Evolutionary conservation across 805 yeast species (phyloP).

Genomic region (Teunomyces atbi): DNA sequence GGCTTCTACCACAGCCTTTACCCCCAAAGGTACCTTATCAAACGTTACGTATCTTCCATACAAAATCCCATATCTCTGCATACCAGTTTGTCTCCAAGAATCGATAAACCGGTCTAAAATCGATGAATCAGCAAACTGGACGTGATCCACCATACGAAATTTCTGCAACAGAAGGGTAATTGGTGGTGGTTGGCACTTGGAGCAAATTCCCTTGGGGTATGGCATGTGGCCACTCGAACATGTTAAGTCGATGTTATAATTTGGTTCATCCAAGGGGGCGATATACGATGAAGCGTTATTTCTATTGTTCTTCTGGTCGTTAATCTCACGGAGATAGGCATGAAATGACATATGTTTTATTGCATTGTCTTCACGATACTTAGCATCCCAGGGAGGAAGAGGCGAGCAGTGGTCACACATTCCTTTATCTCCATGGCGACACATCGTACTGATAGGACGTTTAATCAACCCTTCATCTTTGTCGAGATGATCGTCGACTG

Average conservation of each 20-base stretch:
- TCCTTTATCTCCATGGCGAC: slow-evolving; percentile 88
- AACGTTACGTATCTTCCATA: slow-evolving; percentile 79
- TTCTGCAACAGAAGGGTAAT: slow-evolving; percentile 86
- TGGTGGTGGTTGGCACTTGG: slow-evolving; percentile 95
- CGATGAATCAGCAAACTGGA: slow-evolving; percentile 76
- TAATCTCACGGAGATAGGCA: slow-evolving; percentile 71
- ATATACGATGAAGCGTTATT: slow-evolving; percentile 63
- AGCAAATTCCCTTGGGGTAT: slow-evolving; percentile 93
- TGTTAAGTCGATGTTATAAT: slow-evolving; percentile 58
- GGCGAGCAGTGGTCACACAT: slow-evolving; percentile 99
- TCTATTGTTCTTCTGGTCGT: slow-evolving; percentile 63
- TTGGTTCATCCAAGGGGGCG: slow-evolving; percentile 73
- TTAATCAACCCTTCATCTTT: slow-evolving; percentile 68
- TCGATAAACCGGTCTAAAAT: slow-evolving; percentile 83
- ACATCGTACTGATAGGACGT: slow-evolving; percentile 59
- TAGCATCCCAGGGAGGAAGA: slow-evolving; percentile 89
- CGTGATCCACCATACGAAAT: slow-evolving; percentile 96
- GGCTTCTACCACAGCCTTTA: slow-evolving; percentile 90
- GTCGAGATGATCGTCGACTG: slow-evolving; percentile 67
- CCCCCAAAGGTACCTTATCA: slow-evolving; percentile 85
- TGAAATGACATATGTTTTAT: slow-evolving; percentile 90
- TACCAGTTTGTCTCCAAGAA: slow-evolving; percentile 85
- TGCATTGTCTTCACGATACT: slow-evolving; percentile 67
- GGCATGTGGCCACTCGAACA: slow-evolving; percentile 86
- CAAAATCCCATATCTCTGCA: slow-evolving; percentile 82